phyloP scores from a whole-genome alignment of 352 stramenopile species.

The Globisporangium okanoganense region DNA sequence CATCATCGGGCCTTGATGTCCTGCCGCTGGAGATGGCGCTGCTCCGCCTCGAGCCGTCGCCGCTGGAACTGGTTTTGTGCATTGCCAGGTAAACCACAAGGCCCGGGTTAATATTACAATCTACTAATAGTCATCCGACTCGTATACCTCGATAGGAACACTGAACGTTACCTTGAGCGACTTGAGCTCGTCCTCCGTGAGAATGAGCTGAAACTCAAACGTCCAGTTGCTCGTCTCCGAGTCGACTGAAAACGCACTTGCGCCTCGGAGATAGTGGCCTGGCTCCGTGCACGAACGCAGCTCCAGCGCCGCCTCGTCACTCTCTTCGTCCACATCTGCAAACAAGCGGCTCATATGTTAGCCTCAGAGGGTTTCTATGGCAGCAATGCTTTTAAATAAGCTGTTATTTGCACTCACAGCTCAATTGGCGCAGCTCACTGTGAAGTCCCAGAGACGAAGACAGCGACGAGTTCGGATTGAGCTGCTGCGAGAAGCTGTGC shows the following conservation, averaged over 20 bases:
- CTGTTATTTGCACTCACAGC: not conserved
- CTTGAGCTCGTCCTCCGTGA: slow-evolving; percentile 57
- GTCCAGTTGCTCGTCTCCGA: not conserved
- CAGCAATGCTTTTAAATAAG: too few species aligned
- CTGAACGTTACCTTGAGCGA: slow-evolving; percentile 37
- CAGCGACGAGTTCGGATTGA: not conserved
- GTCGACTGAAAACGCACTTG: slow-evolving; percentile 17
- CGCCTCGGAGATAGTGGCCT: slow-evolving; percentile 47
- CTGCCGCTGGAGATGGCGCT: slow-evolving; percentile 39
- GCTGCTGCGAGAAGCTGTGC: not conserved
- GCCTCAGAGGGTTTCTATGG: too few species aligned
- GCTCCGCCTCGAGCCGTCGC: slow-evolving; percentile 47
- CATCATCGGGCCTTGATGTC: not conserved
- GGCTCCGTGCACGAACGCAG: slow-evolving; percentile 40
- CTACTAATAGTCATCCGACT: too few species aligned
- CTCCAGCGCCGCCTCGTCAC: slow-evolving; percentile 40
- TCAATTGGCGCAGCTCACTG: not conserved
- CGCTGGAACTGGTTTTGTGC: slow-evolving; percentile 57
- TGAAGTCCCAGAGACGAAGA: not conserved
- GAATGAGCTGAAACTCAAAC: slow-evolving; percentile 58
- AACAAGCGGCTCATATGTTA: too few species aligned
- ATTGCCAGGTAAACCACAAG: not conserved
- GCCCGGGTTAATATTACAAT: not conserved
- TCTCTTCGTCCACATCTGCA: slow-evolving; percentile 32
- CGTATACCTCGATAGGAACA: too few species aligned